A percentile compares a stretch with the other conserved stretches of the same genome.
Conservation (phyloP, 352 stramenopile species). For the Detonula confervacea region DNA sequence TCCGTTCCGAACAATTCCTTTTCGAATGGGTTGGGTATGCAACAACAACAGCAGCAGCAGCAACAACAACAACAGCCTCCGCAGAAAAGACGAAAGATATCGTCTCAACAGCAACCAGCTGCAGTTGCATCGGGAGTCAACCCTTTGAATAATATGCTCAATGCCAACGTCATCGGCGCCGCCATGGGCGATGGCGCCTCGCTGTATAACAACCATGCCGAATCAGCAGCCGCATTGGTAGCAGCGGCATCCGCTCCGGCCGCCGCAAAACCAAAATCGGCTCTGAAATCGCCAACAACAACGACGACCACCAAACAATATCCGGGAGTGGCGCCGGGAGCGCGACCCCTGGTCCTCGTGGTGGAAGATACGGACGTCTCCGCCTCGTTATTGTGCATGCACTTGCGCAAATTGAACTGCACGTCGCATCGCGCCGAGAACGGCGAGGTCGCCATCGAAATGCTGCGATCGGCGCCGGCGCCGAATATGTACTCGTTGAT, state of each 20-base stretch:
- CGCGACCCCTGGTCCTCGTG: constrained; percentile 50
- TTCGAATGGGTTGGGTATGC: constrained; percentile 12
- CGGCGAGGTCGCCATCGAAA: constrained; percentile 63
- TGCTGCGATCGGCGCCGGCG: constrained; percentile 45
- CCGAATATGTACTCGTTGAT: constrained; percentile 68
- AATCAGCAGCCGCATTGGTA: neutral
- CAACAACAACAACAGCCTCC: constrained; percentile 7
- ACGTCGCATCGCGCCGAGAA: constrained; percentile 59
- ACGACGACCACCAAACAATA: constrained; percentile 20
- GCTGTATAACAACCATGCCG: neutral
- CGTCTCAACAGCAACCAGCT: neutral
- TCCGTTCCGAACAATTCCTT: too few species aligned
- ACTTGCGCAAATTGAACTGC: constrained; percentile 57
- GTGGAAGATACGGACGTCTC: constrained; percentile 65
- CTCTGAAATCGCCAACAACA: too few species aligned
- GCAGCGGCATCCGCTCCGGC: too few species aligned
- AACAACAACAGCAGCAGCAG: too few species aligned
- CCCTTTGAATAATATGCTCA: constrained; percentile 9
- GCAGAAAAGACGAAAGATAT: constrained; percentile 28
- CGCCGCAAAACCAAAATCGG: too few species aligned
- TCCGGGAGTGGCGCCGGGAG: constrained; percentile 35
- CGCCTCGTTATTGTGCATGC: constrained; percentile 53
- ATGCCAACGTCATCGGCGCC: neutral
- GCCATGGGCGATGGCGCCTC: constrained; percentile 4
- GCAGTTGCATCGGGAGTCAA: neutral